Evolutionary conservation across 805 yeast genomes (phyloP), one percentile per base, ranked within the genome.

Genomic region (Suhomyces emberorum): DNA sequence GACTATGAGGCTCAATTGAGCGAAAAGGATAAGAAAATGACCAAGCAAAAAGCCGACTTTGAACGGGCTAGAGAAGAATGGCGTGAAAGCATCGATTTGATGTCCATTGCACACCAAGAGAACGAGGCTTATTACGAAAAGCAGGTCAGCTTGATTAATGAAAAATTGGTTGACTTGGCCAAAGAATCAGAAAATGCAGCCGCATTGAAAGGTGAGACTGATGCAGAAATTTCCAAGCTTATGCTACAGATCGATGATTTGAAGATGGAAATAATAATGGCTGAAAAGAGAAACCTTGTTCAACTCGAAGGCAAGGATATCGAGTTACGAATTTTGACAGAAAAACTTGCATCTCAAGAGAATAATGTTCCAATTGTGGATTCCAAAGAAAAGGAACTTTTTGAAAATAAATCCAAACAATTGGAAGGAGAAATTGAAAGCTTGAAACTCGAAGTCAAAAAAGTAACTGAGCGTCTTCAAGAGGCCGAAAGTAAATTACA

Each of bases 41-140:
- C 51, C n/a, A 69, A 65, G 35, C 77, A 70, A 39, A 74, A 71
- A 48, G 49, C 48, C 14, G 72, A 64, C 18, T 70, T 73, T 29
- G 83, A 77, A 34, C 48, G 55, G 11, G 83, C 81, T 30, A 62
- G 83, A 19, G 73, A 70, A 31, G 84, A 81, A 49, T 64, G 83
- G 60, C 54, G 81, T 30, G 76, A 73, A 33, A 78, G 76, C 12
- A 67, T 81, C 32, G 81, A 75, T 40, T 59, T 76, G 29, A 65
- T 81, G 53, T 75, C 77, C 29, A 54, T 60, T 21, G 77, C 78
- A 28, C 77, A 78, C 24, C 71, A 68, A 33, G 83, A 79, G 40
- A 76, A 73, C 39, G 82, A 75, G 41, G 51, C 53, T 15, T 56
- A 74, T 22, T 78, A 72, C 47, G 61, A 68, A 33, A 55, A 59